These are phyloP conservation scores for Cytospora leucostoma DNA, from an alignment of 2,329 filamentous ascomycete species.

Conservation along the genomic window DNA sequence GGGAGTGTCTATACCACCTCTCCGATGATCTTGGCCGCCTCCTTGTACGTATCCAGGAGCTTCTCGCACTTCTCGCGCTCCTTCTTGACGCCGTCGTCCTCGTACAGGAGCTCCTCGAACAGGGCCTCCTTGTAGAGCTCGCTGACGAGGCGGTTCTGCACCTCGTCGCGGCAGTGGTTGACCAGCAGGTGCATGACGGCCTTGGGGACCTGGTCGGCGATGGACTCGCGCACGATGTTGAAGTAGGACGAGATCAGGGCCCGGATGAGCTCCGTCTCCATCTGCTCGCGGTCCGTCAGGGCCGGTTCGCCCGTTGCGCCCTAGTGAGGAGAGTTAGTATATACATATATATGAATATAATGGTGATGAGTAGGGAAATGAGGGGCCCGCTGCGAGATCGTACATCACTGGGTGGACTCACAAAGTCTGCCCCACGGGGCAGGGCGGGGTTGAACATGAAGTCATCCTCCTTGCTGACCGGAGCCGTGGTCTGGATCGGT, in stretches of 20 bases:
- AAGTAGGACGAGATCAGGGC: conserved; percentile 98
- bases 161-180: conserved; percentile 96
- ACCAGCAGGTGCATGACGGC: conserved; percentile 98
- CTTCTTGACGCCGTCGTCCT: conserved; percentile 96
- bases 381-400: conserved; percentile 1
- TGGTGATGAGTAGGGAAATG: neutral
- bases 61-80: conserved; percentile 99
- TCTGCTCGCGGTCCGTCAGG: conserved; percentile 90
- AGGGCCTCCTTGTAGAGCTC: conserved; percentile 90
- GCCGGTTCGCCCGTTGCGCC: conserved; percentile 72
- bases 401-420: conserved; percentile 44
- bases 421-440: conserved; percentile 56
- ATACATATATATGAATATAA: conserved; percentile 4
- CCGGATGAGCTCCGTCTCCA: conserved; percentile 96
- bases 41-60: conserved; percentile 90
- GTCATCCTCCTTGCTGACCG: conserved; percentile 46
- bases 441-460: conserved; percentile 37
- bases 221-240: conserved; percentile 98
- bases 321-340: conserved; percentile 40
- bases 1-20: conserved; percentile 71
- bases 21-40: conserved; percentile 96
- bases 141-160: conserved; percentile 94
- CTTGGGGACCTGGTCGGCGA: conserved; percentile 97
- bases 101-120: conserved; percentile 92
- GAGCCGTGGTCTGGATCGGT: conserved; percentile 41